Conservation (phyloP, 768 basidiomycete species). For the Serendipita sp. region DNA sequence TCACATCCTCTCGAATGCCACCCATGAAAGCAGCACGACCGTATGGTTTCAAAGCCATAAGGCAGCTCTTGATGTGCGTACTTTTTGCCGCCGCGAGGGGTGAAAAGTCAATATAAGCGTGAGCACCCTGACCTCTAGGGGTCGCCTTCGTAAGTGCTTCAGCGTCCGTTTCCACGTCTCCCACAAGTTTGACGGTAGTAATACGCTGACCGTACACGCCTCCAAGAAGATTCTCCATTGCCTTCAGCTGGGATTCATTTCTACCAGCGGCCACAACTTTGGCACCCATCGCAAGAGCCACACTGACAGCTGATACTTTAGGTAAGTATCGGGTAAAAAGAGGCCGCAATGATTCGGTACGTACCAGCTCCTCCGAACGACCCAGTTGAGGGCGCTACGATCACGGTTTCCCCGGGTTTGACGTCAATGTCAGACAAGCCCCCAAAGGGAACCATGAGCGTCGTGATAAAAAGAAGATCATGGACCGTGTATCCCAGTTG, state of each 20-base stretch:
- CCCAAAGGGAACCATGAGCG: not conserved
- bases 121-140: not conserved
- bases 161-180: not conserved
- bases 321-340: not conserved
- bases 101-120: constrained; percentile 4
- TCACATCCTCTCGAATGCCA: not conserved
- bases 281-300: constrained; percentile 1
- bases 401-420: not conserved
- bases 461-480: not conserved
- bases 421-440: not conserved
- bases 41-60: not conserved
- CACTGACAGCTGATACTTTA: not conserved
- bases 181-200: not conserved
- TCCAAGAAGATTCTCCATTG: not conserved
- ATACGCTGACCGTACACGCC: not conserved
- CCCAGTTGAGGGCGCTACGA: constrained; percentile 2
- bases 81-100: not conserved
- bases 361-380: not conserved
- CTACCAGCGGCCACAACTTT: not conserved
- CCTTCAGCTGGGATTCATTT: not conserved
- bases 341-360: not conserved
- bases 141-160: not conserved
- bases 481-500: not conserved
- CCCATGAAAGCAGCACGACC: not conserved
- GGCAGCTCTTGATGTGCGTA: not conserved